Conservation (phyloP, 139 green algal species). For the Monoraphidium neglectum region DNA sequence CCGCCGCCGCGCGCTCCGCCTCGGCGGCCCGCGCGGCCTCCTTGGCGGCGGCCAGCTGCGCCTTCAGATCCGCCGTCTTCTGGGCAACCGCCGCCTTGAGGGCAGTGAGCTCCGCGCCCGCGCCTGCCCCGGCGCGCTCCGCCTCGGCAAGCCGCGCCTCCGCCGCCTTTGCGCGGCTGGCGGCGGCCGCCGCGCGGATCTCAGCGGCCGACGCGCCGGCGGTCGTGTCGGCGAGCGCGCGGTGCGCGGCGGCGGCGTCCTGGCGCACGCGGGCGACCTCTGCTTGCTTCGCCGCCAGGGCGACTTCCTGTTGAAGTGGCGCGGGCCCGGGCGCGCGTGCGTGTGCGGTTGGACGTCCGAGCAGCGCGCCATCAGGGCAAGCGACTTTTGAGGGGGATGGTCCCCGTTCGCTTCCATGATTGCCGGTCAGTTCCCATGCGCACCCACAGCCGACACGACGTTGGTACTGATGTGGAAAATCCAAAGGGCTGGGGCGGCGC, state of each 20-base stretch:
- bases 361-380: too few relatives aligned
- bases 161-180: neutral
- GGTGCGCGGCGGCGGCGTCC: conserved; percentile 1
- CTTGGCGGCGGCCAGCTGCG: conserved; percentile 12
- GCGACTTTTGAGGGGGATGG: too few relatives aligned
- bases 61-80: conserved; percentile 13
- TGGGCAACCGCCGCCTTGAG: neutral
- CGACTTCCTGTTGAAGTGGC: neutral
- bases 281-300: conserved; percentile 1
- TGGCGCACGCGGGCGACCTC: conserved; percentile 12
- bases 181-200: neutral
- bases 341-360: too few relatives aligned
- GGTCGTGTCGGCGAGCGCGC: conserved; percentile 1
- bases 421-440: too few relatives aligned
- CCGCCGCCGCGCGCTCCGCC: conserved; percentile 9
- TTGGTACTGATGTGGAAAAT: too few relatives aligned
- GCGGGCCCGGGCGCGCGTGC: too few relatives aligned
- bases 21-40: conserved; percentile 10
- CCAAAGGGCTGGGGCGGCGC: too few relatives aligned
- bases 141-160: neutral
- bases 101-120: neutral
- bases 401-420: too few relatives aligned
- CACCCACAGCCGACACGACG: too few relatives aligned
- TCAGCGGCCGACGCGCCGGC: neutral
- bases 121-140: too few relatives aligned